phyloP scores from a whole-genome alignment of 2,329 filamentous ascomycete species.

The Apiospora koreana region DNA sequence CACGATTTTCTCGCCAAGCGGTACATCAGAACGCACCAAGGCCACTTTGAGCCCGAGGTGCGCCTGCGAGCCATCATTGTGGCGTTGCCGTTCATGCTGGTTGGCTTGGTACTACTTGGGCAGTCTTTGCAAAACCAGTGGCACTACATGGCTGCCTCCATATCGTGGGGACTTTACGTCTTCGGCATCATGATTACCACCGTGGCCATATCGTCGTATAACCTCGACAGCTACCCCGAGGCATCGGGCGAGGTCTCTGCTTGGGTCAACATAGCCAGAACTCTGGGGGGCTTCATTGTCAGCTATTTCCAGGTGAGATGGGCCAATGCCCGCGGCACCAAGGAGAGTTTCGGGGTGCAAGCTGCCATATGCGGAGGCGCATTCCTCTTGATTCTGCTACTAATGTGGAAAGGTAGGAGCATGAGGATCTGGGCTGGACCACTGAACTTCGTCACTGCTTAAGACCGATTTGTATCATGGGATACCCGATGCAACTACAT shows the following conservation, averaged over 20 bases:
- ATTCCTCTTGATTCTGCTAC: slow-evolving; percentile 35
- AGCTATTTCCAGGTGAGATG: slow-evolving; percentile 55
- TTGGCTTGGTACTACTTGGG: slow-evolving; percentile 53
- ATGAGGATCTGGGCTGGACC: slow-evolving; percentile 37
- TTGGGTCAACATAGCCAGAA: slow-evolving; percentile 52
- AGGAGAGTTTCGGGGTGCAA: slow-evolving; percentile 48
- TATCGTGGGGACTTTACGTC: slow-evolving; percentile 55
- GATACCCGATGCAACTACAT: neutral
- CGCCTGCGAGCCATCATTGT: slow-evolving; percentile 51
- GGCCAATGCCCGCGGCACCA: slow-evolving; percentile 44
- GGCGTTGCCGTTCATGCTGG: slow-evolving; percentile 48
- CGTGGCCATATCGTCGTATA: slow-evolving; percentile 52
- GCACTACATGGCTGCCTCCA: slow-evolving; percentile 52
- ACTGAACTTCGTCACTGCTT: slow-evolving; percentile 32
- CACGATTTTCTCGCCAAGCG: slow-evolving; percentile 50
- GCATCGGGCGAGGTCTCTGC: slow-evolving; percentile 54
- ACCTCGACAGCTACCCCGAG: slow-evolving; percentile 56
- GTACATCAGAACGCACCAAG: slow-evolving; percentile 47
- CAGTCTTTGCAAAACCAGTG: slow-evolving; percentile 50
- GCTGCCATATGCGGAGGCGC: slow-evolving; percentile 39
- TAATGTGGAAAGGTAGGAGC: slow-evolving; percentile 39
- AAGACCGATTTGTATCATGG: neutral
- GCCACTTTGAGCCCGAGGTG: slow-evolving; percentile 58
- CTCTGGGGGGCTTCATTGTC: slow-evolving; percentile 51
- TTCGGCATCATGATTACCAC: slow-evolving; percentile 58